Evolutionary conservation across 306 rosid species (phyloP).

Genomic region (Malus domestica): DNA sequence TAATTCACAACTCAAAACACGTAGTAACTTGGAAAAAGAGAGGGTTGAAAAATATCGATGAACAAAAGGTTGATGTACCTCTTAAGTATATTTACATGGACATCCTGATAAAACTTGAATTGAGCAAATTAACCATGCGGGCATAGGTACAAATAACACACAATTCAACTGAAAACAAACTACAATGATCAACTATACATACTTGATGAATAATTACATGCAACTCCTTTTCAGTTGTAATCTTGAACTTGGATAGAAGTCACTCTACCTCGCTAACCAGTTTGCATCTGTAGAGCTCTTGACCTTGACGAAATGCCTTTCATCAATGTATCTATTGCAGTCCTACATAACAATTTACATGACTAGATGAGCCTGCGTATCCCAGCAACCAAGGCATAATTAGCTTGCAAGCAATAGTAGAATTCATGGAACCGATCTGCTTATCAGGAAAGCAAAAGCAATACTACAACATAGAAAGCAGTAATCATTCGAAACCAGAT

Average conservation of each 20-base stretch:
- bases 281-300: slow-evolving; percentile 29
- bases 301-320: slow-evolving; percentile 3
- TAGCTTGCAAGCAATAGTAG: neutral
- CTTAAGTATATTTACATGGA: neutral
- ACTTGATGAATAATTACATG: neutral
- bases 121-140: neutral
- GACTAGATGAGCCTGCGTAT: slow-evolving; percentile 28
- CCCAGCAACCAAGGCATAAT: neutral
- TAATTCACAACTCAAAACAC: no score
- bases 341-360: slow-evolving; percentile 5
- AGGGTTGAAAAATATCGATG: no score
- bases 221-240: neutral
- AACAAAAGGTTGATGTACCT: neutral
- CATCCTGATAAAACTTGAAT: neutral
- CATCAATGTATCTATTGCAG: neutral
- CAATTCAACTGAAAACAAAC: neutral
- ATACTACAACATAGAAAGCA: neutral
- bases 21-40: no score
- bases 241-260: neutral
- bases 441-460: neutral
- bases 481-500: neutral
- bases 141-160: neutral
- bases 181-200: neutral
- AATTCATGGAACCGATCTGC: neutral
- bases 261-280: neutral